Percentiles rank a stretch among this genome's conserved stretches.
phyloP scores from a whole-genome alignment of 306 rosid species.

The Comarum palustre region DNA sequence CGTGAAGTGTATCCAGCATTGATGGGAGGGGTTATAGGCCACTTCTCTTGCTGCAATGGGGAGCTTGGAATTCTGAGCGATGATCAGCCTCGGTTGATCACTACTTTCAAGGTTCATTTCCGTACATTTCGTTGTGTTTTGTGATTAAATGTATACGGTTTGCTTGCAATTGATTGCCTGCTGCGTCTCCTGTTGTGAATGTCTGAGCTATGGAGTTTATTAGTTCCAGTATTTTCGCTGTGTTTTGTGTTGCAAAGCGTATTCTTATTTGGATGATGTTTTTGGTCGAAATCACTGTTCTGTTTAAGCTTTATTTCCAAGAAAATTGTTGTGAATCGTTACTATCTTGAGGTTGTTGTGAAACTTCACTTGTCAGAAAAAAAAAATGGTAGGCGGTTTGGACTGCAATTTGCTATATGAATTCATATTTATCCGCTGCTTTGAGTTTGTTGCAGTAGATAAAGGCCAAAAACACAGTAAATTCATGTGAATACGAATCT shows the following conservation, averaged over 20 bases:
- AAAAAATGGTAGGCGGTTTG: not conserved
- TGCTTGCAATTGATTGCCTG: not conserved
- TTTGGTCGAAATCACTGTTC: too few relatives aligned
- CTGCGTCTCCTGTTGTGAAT: not conserved
- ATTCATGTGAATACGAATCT: not conserved
- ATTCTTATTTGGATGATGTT: too few relatives aligned
- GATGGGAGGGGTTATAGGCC: conserved; percentile 84
- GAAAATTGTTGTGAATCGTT: too few relatives aligned
- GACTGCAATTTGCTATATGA: not conserved
- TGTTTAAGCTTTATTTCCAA: too few relatives aligned
- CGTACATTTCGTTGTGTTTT: conserved; percentile 6
- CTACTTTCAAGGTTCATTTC: conserved; percentile 69
- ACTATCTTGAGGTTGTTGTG: too few relatives aligned
- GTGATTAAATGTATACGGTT: not conserved
- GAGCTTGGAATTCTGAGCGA: conserved; percentile 87
- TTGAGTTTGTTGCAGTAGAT: not conserved
- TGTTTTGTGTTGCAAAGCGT: too few relatives aligned
- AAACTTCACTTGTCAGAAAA: too few relatives aligned
- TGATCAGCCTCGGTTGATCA: conserved; percentile 71
- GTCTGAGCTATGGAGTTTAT: not conserved
- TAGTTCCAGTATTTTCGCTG: too few relatives aligned
- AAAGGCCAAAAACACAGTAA: not conserved
- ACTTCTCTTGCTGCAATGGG: conserved; percentile 87
- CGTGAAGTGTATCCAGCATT: too few relatives aligned
- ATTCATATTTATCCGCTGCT: not conserved